Evolutionary conservation across 257 asterid species (phyloP).

Genomic region (Jacaranda mimosifolia): DNA sequence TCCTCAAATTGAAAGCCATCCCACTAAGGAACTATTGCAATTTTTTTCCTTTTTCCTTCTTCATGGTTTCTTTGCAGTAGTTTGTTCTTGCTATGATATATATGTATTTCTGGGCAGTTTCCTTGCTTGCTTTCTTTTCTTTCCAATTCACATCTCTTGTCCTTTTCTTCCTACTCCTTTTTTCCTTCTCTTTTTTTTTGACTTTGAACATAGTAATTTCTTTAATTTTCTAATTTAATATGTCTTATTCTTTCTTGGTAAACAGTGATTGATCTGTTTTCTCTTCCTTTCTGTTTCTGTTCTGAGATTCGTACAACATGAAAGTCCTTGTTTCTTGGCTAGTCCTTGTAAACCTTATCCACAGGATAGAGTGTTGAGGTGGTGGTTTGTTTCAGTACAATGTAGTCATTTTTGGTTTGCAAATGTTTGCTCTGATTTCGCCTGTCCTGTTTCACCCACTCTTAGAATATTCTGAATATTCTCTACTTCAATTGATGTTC

Average conservation of each 20-base stretch:
- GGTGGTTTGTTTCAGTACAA: conserved; percentile 47
- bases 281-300: background rate
- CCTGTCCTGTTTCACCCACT: conserved; percentile 46
- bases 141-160: too few relatives aligned
- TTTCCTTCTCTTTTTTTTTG: background rate
- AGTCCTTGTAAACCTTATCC: conserved; percentile 63
- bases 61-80: conserved; percentile 7
- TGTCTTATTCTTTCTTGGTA: background rate
- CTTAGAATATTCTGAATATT: too few relatives aligned
- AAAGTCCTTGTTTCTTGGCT: conserved; percentile 24
- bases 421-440: conserved; percentile 41
- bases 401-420: conserved; percentile 43
- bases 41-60: conserved; percentile 18
- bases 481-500: too few relatives aligned
- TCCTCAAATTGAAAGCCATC: conserved; percentile 16
- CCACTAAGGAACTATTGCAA: conserved; percentile 30
- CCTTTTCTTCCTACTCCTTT: too few relatives aligned
- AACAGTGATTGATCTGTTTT: background rate
- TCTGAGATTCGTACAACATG: background rate
- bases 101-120: too few relatives aligned
- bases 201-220: background rate
- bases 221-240: background rate
- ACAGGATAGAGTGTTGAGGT: conserved; percentile 36
- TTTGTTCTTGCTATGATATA: background rate
- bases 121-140: too few relatives aligned